Evolutionary conservation across 306 rosid genomes (phyloP), one percentile per base, ranked within the genome.

Genomic region (Rosa chinensis): DNA sequence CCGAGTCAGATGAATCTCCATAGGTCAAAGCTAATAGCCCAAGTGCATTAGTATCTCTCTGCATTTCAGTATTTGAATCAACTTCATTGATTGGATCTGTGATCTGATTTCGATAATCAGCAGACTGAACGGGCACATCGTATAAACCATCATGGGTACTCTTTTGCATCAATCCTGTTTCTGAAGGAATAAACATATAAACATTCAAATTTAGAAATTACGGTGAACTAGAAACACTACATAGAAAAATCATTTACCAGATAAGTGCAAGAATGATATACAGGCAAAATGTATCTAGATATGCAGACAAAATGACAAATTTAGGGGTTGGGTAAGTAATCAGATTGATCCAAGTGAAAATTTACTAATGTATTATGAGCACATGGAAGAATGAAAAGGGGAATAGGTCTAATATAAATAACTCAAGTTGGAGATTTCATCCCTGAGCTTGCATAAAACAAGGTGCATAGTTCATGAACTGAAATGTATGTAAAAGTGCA

Each of bases 1-100:
- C 99, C 5, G 92, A 90, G 83, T 96, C 99, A 18, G 99, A 95
- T 62, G 93, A 88, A 82, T 89, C 87, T 82, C 97, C 98, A 86
- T 95, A 95, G 74, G 90, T 84, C 66, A 91, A 88, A 77, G 97
- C 98, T 79, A 95, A 86, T 82, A 96, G 88, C 82, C 88, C 91
- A 78, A 96, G 98, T 72, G 99, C 99, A 49, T 97, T 89, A 79
- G 86, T 82, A 68, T 81, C 86, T 23, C 85, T 82, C 14, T 52
- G 85, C 82, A 75, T 84, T 75, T 82, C 89, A 73, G 84, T 42
- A 83, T 73, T 79, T 62, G 86, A 81, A 81, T 80, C 81, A 20
- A 39, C 84, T 82, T 77, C 63, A 17, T 64, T 64, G 75, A 78
- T 66, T 82, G 72, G 79, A 81, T 85, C 89, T 50, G 61, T 82